phyloP scores from a whole-genome alignment of 78 protist species.

The Dictyostelium discoideum region DNA sequence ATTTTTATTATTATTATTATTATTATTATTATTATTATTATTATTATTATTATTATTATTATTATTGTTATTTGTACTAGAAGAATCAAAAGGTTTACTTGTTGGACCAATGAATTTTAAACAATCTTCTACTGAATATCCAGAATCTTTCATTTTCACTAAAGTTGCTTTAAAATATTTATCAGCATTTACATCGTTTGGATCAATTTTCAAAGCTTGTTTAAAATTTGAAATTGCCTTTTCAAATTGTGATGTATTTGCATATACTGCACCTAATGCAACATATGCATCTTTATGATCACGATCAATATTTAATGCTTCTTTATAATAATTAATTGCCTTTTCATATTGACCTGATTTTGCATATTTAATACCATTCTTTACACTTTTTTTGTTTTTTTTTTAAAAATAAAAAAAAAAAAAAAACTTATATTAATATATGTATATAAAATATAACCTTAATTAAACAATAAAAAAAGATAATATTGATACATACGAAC shows the following conservation, averaged over 20 bases:
- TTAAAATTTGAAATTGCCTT: conserved; percentile 31
- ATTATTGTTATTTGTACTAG: neutral
- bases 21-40: neutral
- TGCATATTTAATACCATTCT: conserved; percentile 39
- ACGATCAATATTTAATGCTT: conserved; percentile 45
- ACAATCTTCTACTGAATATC: neutral
- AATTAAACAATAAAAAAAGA: neutral
- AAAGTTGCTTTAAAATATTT: conserved; percentile 33
- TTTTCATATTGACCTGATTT: conserved; percentile 36
- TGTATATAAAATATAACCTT: neutral
- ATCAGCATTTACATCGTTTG: conserved; percentile 52
- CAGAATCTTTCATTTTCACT: conserved; percentile 22
- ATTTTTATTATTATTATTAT: neutral
- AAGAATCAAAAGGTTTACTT: neutral
- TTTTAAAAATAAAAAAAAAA: neutral
- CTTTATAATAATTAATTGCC: conserved; percentile 28
- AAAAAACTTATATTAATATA: neutral
- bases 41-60: neutral
- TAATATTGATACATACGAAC: conserved; percentile 29
- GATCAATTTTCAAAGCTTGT: conserved; percentile 12
- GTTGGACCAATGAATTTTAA: conserved; percentile 2
- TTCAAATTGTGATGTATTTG: conserved; percentile 15
- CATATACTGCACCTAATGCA: conserved; percentile 68
- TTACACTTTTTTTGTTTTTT: neutral
- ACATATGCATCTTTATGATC: conserved; percentile 26